Percentiles rank a stretch among this genome's conserved stretches.
phyloP scores from a whole-genome alignment of 176 grass and related monocot species.

The Guadua angustifolia region DNA sequence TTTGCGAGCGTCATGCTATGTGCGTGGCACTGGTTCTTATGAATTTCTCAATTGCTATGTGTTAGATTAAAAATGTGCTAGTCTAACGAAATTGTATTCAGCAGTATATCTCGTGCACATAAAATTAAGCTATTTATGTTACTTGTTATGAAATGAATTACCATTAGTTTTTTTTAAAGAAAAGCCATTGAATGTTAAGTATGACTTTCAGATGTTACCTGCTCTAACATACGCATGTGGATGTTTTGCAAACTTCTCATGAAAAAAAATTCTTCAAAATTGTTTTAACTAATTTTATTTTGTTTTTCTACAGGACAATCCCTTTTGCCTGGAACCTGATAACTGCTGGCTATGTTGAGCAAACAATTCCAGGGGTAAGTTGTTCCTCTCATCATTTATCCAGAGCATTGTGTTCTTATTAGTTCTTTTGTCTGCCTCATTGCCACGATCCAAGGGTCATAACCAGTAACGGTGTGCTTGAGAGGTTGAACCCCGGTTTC shows the following conservation, averaged over 20 bases:
- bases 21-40: background rate
- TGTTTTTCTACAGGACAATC: slow-evolving; percentile 66
- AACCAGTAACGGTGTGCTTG: too few species aligned
- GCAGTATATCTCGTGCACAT: background rate
- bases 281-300: slow-evolving; percentile 24
- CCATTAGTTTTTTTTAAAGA: background rate
- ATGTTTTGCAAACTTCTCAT: background rate
- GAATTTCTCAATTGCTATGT: background rate
- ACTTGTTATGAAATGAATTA: slow-evolving; percentile 22
- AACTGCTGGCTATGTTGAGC: slow-evolving; percentile 92
- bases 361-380: slow-evolving; percentile 86
- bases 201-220: background rate
- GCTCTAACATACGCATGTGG: background rate
- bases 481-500: too few species aligned
- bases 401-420: background rate
- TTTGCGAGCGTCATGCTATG: background rate
- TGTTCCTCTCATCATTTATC: slow-evolving; percentile 33
- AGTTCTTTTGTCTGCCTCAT: background rate
- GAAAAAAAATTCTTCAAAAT: background rate
- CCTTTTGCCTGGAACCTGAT: slow-evolving; percentile 97
- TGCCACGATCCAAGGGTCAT: too few species aligned
- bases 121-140: background rate
- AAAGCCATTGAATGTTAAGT: background rate
- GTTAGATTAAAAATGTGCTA: slow-evolving; percentile 1
- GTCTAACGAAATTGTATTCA: slow-evolving; percentile 18